A percentile compares a stretch with the other conserved stretches of the same genome.
phyloP scores from a whole-genome alignment of 148 eudicot genomes.

The Persicaria tinctoria region DNA sequence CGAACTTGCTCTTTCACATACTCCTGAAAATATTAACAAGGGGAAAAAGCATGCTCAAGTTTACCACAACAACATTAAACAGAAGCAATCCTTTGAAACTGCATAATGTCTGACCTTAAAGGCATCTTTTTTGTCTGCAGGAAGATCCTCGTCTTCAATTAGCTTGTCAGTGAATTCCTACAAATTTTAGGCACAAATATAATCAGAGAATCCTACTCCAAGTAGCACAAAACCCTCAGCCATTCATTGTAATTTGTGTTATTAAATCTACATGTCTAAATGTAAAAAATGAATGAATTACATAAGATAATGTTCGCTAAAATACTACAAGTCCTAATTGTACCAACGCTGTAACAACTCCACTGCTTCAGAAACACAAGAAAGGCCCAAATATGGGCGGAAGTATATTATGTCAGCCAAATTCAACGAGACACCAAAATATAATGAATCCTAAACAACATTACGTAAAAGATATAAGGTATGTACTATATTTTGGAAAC shows the following conservation, averaged over 20 bases:
- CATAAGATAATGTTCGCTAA: background rate
- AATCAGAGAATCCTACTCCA: background rate
- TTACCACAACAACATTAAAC: background rate
- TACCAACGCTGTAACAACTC: background rate
- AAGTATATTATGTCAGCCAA: background rate
- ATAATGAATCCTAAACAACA: background rate
- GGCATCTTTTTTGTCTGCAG: conserved; percentile 67
- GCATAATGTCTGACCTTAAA: conserved; percentile 48
- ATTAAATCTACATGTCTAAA: background rate
- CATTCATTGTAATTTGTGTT: background rate
- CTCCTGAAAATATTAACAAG: conserved; percentile 29
- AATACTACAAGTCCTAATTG: background rate
- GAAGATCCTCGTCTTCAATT: conserved; percentile 56
- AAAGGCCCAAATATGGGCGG: background rate
- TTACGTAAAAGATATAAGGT: background rate
- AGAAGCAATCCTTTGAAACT: background rate
- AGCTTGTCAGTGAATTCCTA: conserved; percentile 83
- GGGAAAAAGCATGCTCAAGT: conserved; percentile 4
- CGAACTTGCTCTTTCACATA: conserved; percentile 75
- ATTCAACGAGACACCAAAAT: background rate
- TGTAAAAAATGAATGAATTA: background rate
- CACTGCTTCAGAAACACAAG: background rate
- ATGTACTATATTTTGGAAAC: background rate
- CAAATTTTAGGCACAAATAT: background rate
- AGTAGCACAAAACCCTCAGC: background rate